Evolutionary conservation across 352 stramenopile species (phyloP), one percentile per base, ranked within the genome.

Genomic region (Phytophthora lateralis): DNA sequence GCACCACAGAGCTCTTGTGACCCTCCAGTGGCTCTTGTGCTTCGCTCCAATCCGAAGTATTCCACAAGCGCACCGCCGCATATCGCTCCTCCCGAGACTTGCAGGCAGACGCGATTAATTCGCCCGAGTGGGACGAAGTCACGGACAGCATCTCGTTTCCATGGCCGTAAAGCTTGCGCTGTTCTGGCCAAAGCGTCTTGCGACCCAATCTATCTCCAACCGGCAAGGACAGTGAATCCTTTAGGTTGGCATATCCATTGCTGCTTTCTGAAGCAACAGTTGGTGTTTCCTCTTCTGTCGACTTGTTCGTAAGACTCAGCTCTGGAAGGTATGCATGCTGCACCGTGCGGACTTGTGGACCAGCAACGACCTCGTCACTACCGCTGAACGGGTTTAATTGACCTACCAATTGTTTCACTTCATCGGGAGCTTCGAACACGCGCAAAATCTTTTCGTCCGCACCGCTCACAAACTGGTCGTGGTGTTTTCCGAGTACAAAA

Each of bases 381-480:
- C 26, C 38, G 10, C 18, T 35, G n/a, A 18, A 20, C 0, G 15
- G 27, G 3, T 80, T 59, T 17, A 82, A 63, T 15, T 51, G 62
- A 12, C 38, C 14, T 10, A 77, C 70, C 2, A 85, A 66, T 4
- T 51, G 26, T 18, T 76, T 73, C 12, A 89, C 52, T 55, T 78
- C 64, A 20, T 87, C 63, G 6, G 82, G 82, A n/a, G 78, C 80
- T 50, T 88, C 73, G 37, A 91, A 90, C 2, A 90, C 75, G 3
- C 85, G 81, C n/a, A 94, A 49, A 57, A 94, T 90, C 60, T 94
- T 93, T 49, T 94, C 85, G 47, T 92, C 85, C 0, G 85, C 82
- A n/a, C 85, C 85, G 24, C 82, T 90, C 8, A 94, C 82, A 43
- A 91, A 91, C 9, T 75, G 64, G 12, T 85, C 72, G 18, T 62